Percentiles rank a stretch among this genome's conserved stretches.
Conservation (phyloP, 352 stramenopile genomes). For the Phytophthora macrochlamydospora region DNA sequence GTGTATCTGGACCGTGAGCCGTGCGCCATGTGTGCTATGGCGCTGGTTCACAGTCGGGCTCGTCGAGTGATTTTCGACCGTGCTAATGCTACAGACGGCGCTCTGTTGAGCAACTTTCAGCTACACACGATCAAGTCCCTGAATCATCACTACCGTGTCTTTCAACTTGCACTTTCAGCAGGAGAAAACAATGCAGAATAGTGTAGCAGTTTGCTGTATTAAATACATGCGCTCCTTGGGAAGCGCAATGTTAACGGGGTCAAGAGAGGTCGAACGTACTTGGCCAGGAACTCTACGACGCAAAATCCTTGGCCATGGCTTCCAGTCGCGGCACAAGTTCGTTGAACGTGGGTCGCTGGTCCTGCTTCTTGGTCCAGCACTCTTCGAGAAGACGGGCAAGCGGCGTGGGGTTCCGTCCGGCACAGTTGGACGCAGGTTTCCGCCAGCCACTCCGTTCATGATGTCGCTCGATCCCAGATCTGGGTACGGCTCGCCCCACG, state of each 20-base stretch:
- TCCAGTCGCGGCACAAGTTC: constrained; percentile 84
- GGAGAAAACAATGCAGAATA: background rate
- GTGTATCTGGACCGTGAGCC: constrained; percentile 87
- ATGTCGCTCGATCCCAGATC: constrained; percentile 84
- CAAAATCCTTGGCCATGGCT: constrained; percentile 80
- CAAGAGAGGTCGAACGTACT: constrained; percentile 4
- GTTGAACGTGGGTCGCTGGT: constrained; percentile 81
- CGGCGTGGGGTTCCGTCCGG: constrained; percentile 60
- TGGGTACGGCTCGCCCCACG: constrained; percentile 81
- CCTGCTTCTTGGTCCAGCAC: constrained; percentile 88
- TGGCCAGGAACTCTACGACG: constrained; percentile 18
- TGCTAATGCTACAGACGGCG: constrained; percentile 61
- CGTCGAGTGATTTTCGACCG: constrained; percentile 79
- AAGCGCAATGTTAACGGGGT: background rate
- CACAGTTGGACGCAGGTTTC: constrained; percentile 74
- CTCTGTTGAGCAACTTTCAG: constrained; percentile 59
- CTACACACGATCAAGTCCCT: constrained; percentile 88
- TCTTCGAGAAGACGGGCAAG: constrained; percentile 72
- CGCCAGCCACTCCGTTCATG: constrained; percentile 83
- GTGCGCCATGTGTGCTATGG: constrained; percentile 91
- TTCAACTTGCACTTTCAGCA: constrained; percentile 44
- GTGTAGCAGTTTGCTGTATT: constrained; percentile 19
- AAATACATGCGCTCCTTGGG: constrained; percentile 21
- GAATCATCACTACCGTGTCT: constrained; percentile 90
- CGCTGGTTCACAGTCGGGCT: constrained; percentile 85